These are phyloP conservation scores for Aspergillus cavernicola DNA, from an alignment of 495 filamentous ascomycete genomes.

Conservation along the genomic window DNA sequence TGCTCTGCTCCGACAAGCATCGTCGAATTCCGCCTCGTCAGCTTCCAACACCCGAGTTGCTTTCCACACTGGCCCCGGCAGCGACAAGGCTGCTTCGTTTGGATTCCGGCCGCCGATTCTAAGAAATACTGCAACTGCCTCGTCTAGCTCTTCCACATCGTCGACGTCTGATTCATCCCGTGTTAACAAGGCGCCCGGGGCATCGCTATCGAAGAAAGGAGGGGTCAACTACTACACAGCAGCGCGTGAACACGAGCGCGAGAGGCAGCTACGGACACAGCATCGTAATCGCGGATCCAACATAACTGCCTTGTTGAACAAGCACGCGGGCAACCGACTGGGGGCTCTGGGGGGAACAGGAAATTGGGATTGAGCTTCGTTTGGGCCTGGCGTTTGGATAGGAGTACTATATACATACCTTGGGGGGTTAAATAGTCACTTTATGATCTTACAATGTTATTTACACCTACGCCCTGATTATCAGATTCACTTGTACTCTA, in stretches of 20 bases:
- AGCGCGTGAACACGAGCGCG: conserved; percentile 67
- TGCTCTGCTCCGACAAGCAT: conserved; percentile 64
- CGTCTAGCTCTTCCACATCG: conserved; percentile 24
- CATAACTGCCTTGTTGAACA: conserved; percentile 35
- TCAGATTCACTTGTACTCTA: neutral
- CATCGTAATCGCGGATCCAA: conserved; percentile 38
- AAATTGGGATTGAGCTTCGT: conserved; percentile 34
- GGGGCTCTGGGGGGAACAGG: conserved; percentile 31
- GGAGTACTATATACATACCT: conserved; percentile 5
- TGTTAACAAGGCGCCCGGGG: conserved; percentile 40
- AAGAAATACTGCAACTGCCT: conserved; percentile 62
- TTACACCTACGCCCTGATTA: conserved; percentile 2
- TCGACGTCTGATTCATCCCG: conserved; percentile 30
- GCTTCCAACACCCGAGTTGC: conserved; percentile 51
- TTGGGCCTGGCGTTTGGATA: neutral
- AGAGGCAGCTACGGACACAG: conserved; percentile 51
- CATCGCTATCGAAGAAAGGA: conserved; percentile 64
- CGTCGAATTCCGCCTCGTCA: conserved; percentile 49
- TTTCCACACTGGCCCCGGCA: conserved; percentile 50
- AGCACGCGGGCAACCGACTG: conserved; percentile 33
- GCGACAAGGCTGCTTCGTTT: conserved; percentile 31
- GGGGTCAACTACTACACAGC: conserved; percentile 80
- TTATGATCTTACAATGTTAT: neutral
- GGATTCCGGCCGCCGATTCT: conserved; percentile 77
- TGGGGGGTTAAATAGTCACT: neutral